phyloP scores from a whole-genome alignment of 208 protist species.

The Acanthamoeba culbertsoni region DNA sequence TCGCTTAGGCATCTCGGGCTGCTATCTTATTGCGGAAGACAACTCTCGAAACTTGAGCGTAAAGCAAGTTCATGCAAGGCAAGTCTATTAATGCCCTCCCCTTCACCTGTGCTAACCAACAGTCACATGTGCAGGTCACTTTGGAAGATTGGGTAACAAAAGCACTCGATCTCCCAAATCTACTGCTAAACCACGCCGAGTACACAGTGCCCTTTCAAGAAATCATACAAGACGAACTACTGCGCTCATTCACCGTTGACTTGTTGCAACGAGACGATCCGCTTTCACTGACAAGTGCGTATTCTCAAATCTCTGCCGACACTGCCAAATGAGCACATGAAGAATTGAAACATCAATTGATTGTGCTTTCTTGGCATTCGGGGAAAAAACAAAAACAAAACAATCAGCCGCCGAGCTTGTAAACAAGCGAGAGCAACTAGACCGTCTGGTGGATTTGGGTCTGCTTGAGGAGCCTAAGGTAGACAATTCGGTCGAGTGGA shows the following conservation, averaged over 20 bases:
- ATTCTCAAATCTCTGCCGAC: not conserved
- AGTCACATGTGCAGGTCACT: not conserved
- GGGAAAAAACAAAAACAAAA: too few relatives aligned
- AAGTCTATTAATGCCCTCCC: not conserved
- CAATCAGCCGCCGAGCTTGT: not conserved
- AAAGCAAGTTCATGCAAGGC: not conserved
- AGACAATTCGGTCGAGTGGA: slow-evolving; percentile 32
- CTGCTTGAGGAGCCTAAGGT: slow-evolving; percentile 1
- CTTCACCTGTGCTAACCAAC: not conserved
- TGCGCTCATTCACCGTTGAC: not conserved
- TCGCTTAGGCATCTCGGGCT: not conserved
- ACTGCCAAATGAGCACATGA: not conserved
- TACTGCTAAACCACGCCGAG: slow-evolving; percentile 17
- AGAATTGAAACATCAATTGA: not conserved
- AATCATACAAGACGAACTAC: not conserved
- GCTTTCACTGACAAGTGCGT: not conserved
- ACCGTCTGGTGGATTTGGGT: slow-evolving; percentile 31
- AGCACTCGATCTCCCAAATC: not conserved
- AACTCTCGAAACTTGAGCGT: not conserved
- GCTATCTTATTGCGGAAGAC: not conserved
- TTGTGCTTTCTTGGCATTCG: not conserved
- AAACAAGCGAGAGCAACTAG: not conserved
- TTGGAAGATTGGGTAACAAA: slow-evolving; percentile 25
- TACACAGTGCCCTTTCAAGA: not conserved
- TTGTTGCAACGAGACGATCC: slow-evolving; percentile 41